Conservation (phyloP, 2,329 filamentous ascomycete species). For the Fusarium phyllophilum region DNA sequence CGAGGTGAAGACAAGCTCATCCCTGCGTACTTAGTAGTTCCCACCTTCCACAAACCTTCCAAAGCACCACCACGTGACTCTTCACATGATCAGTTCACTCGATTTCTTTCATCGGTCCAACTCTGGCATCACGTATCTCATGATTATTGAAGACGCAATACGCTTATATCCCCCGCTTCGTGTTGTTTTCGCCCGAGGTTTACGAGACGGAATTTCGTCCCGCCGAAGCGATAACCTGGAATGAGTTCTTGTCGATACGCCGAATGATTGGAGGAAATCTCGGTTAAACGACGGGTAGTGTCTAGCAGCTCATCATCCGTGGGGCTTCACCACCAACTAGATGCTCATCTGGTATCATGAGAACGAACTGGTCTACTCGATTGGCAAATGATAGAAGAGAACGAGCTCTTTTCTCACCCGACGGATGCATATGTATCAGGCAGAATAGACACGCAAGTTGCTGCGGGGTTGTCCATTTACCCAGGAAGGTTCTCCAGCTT, state of each 20-base stretch:
- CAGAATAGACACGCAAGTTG: constrained; percentile 19
- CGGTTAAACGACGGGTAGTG: constrained; percentile 21
- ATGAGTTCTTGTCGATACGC: neutral
- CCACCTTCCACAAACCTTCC: neutral
- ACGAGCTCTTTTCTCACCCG: neutral
- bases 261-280: neutral
- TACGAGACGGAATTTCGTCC: constrained; percentile 32
- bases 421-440: constrained; percentile 25
- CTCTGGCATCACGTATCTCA: neutral
- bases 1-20: neutral
- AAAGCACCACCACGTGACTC: neutral
- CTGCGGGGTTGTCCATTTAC: constrained; percentile 36
- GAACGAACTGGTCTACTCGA: constrained; percentile 13
- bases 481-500: constrained; percentile 5
- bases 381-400: constrained; percentile 25
- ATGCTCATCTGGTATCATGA: constrained; percentile 35
- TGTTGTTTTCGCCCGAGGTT: neutral
- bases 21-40: neutral
- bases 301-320: constrained; percentile 11
- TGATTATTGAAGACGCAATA: neutral
- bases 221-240: constrained; percentile 28
- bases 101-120: neutral
- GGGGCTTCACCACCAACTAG: constrained; percentile 35
- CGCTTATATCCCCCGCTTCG: neutral
- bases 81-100: neutral